Conservation (phyloP, 2,329 filamentous ascomycete genomes). For the Scleromitrula shiraiana region DNA sequence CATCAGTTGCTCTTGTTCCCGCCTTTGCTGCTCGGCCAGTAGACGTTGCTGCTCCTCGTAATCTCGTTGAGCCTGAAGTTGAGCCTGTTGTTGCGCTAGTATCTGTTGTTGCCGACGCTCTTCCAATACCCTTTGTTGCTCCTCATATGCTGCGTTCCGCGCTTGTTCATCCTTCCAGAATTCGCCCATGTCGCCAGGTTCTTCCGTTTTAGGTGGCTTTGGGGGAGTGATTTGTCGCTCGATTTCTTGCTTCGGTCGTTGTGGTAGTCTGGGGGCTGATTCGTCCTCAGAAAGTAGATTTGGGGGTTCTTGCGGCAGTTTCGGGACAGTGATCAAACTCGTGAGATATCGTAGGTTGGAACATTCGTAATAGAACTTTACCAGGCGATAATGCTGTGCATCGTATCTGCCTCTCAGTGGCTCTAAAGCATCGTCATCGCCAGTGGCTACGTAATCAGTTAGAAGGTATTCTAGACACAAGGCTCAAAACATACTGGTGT, state of each 20-base stretch:
- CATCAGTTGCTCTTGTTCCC: slow-evolving; percentile 84
- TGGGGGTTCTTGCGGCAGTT: slow-evolving; percentile 87
- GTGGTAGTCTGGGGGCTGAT: slow-evolving; percentile 72
- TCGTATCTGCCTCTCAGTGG: slow-evolving; percentile 85
- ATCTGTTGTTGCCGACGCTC: slow-evolving; percentile 79
- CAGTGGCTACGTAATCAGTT: slow-evolving; percentile 53
- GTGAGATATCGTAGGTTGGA: slow-evolving; percentile 96
- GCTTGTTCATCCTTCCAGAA: slow-evolving; percentile 96
- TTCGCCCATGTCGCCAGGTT: slow-evolving; percentile 91
- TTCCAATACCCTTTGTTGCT: slow-evolving; percentile 82
- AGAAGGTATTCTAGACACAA: not conserved
- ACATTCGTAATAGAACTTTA: slow-evolving; percentile 99
- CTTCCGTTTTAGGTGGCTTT: slow-evolving; percentile 58
- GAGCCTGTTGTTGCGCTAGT: slow-evolving; percentile 71
- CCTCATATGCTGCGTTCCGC: slow-evolving; percentile 87
- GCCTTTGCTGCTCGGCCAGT: slow-evolving; percentile 79
- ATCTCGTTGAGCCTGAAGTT: slow-evolving; percentile 81
- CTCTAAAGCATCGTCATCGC: slow-evolving; percentile 85
- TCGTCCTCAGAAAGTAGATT: slow-evolving; percentile 83
- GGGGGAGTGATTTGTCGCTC: slow-evolving; percentile 62
- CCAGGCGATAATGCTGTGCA: slow-evolving; percentile 90
- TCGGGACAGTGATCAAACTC: slow-evolving; percentile 91
- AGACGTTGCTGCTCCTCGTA: slow-evolving; percentile 92
- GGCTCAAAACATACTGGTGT: slow-evolving; percentile 63
- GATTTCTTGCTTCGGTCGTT: slow-evolving; percentile 68